Conservation (phyloP, 1,139 yeast species). For the Lodderomyces theae region DNA sequence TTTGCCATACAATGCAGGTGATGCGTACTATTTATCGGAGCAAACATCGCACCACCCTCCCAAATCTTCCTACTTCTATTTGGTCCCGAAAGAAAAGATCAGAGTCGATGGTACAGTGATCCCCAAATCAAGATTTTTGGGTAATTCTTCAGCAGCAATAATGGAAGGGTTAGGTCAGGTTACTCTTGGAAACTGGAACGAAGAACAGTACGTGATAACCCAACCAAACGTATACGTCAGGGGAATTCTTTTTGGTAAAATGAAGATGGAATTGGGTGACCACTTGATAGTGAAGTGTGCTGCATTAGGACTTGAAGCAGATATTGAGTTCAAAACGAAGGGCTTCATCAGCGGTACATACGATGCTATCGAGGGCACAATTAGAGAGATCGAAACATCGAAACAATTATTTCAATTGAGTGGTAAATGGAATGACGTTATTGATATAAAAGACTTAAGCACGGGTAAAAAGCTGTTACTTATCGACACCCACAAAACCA, state of each 20-base stretch:
- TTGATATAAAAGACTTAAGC: slow-evolving; percentile 60
- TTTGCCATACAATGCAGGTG: slow-evolving; percentile 23
- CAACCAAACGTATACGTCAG: slow-evolving; percentile 98
- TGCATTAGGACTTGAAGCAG: slow-evolving; percentile 60
- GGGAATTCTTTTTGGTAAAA: slow-evolving; percentile 85
- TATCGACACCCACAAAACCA: slow-evolving; percentile 60
- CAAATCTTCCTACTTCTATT: slow-evolving; percentile 86
- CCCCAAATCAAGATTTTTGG: slow-evolving; percentile 85
- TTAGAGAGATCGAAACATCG: slow-evolving; percentile 52
- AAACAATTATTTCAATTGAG: slow-evolving; percentile 62
- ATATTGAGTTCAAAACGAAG: slow-evolving; percentile 90
- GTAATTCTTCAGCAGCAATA: slow-evolving; percentile 94
- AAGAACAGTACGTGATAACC: slow-evolving; percentile 71
- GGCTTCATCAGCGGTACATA: slow-evolving; percentile 93
- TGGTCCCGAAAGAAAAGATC: slow-evolving; percentile 76
- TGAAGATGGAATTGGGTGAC: slow-evolving; percentile 90
- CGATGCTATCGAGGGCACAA: slow-evolving; percentile 78
- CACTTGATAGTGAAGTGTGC: slow-evolving; percentile 74
- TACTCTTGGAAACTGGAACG: slow-evolving; percentile 61
- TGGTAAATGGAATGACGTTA: slow-evolving; percentile 93
- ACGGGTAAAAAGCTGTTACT: slow-evolving; percentile 51
- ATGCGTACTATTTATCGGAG: slow-evolving; percentile 84
- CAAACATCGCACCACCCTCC: slow-evolving; percentile 99
- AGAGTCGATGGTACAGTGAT: slow-evolving; percentile 86
- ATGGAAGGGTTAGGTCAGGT: slow-evolving; percentile 89